phyloP scores from a whole-genome alignment of 208 protist genomes.

The Leishmania turanica region DNA sequence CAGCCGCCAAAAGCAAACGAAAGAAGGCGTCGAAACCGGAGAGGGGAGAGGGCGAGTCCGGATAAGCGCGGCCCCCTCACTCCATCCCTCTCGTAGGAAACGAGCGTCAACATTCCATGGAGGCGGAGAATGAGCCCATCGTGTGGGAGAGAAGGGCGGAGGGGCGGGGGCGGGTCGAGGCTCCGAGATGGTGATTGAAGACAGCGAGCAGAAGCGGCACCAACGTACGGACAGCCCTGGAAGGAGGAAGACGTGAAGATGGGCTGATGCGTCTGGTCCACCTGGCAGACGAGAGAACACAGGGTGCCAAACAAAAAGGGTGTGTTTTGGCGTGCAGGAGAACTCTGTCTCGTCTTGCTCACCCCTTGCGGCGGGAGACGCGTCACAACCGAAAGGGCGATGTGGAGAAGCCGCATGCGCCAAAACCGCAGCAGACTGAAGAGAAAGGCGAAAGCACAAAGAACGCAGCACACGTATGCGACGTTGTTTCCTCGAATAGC shows the following conservation, averaged over 20 bases:
- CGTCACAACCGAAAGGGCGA: not conserved
- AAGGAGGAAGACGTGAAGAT: not conserved
- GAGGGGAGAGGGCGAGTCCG: not conserved
- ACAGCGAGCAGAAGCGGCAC: not conserved
- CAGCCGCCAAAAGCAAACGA: not conserved
- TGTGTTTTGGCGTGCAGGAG: not conserved
- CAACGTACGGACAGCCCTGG: not conserved
- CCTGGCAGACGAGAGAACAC: not conserved
- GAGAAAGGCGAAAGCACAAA: not conserved
- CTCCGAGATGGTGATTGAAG: too few relatives aligned
- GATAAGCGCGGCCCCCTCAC: not conserved
- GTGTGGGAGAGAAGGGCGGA: not conserved
- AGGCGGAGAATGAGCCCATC: not conserved
- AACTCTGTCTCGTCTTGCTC: not conserved
- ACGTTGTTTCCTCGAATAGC: not conserved
- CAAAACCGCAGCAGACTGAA: not conserved
- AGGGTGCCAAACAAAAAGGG: not conserved
- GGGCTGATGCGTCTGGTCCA: not conserved
- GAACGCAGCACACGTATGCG: not conserved
- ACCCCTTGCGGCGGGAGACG: not conserved
- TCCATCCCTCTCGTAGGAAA: not conserved
- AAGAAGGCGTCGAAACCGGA: not conserved
- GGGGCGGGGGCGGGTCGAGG: not conserved
- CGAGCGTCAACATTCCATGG: not conserved
- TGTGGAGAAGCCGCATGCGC: not conserved